These are phyloP conservation scores for Metschnikowia lachancei DNA, from an alignment of 805 yeast genomes.

Conservation along the genomic window DNA sequence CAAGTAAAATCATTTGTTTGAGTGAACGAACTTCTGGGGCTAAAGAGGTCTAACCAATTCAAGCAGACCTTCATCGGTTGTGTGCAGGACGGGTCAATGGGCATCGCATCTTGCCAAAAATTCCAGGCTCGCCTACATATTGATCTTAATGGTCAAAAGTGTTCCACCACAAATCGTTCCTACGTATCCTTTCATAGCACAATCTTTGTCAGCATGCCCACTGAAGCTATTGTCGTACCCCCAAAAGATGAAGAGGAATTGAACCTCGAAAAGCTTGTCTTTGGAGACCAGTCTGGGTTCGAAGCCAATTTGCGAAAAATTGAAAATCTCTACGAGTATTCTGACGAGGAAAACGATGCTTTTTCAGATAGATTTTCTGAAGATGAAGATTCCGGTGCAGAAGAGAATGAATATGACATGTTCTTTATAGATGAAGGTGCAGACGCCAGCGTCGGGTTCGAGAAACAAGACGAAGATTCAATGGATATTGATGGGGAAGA, in stretches of 20 bases:
- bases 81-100: slow-evolving; percentile 9
- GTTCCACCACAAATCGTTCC: background rate
- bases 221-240: background rate
- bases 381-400: slow-evolving; percentile 23
- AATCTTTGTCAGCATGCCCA: background rate
- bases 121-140: slow-evolving; percentile 3
- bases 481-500: slow-evolving; percentile 34
- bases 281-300: slow-evolving; percentile 82
- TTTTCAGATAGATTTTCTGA: slow-evolving; percentile 11
- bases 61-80: background rate
- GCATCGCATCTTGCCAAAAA: slow-evolving; percentile 17
- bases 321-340: slow-evolving; percentile 53
- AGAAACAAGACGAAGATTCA: slow-evolving; percentile 39
- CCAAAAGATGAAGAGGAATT: slow-evolving; percentile 79
- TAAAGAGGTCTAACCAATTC: background rate
- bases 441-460: slow-evolving; percentile 33
- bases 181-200: background rate
- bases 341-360: slow-evolving; percentile 33
- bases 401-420: slow-evolving; percentile 39
- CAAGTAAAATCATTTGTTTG: no score
- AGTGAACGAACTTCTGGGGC: no score
- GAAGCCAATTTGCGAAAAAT: slow-evolving; percentile 59
- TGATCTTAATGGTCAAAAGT: background rate
- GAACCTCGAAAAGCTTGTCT: slow-evolving; percentile 75
- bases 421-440: slow-evolving; percentile 47